phyloP scores from a whole-genome alignment of 202 grass and related monocot genomes.

The Saccharum hybrid region DNA sequence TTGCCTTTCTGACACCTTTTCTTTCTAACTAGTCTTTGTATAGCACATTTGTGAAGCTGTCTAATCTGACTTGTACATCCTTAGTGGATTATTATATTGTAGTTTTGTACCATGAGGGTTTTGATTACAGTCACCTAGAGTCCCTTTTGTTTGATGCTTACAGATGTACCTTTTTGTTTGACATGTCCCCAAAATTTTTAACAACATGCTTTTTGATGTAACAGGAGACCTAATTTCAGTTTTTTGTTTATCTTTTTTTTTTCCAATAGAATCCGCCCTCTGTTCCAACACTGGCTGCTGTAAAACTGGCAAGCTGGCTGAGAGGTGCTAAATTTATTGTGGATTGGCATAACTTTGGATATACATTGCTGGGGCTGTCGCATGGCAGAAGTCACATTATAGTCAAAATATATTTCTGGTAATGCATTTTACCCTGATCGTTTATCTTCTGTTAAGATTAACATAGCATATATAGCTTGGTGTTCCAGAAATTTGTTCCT shows the following conservation, averaged over 20 bases:
- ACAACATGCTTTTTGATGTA: background rate
- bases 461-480: conserved; percentile 24
- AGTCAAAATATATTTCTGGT: conserved; percentile 93
- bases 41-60: background rate
- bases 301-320: conserved; percentile 83
- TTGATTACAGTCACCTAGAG: conserved; percentile 17
- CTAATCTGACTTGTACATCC: too few species aligned
- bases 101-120: background rate
- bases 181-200: conserved; percentile 4
- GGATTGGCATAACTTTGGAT: conserved; percentile 99
- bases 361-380: conserved; percentile 89
- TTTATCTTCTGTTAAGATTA: conserved; percentile 27
- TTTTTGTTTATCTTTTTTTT: conserved; percentile 24
- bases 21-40: background rate
- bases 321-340: conserved; percentile 87
- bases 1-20: conserved; percentile 16
- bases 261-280: conserved; percentile 88
- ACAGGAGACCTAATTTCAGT: conserved; percentile 17
- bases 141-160: conserved; percentile 14
- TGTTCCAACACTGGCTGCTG: conserved; percentile 91
- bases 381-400: conserved; percentile 87
- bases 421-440: conserved; percentile 25
- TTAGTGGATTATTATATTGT: background rate
- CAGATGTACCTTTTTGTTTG: background rate
- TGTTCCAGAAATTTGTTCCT: background rate